Base-by-base conservation (phyloP, 176 grass and related monocot genomes). In the Phoenix dactylifera region DNA sequence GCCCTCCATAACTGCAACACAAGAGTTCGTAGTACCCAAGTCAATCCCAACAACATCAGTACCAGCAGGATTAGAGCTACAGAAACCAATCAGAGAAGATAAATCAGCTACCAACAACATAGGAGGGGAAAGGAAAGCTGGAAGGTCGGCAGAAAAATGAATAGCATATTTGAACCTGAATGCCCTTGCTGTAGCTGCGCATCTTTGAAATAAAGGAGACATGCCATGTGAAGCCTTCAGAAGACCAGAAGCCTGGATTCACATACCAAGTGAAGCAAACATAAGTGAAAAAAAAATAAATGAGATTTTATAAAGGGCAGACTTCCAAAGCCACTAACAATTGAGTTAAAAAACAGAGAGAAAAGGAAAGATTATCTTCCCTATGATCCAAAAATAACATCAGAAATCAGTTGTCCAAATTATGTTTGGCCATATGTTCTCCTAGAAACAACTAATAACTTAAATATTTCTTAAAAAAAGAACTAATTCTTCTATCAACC, bases 21-120 rank as follows among this genome's bases (percentile, higher is more conserved):
- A 93, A 4, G 89, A 93, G n/a, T 93, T 93, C 0, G 89, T 93
- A 4, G 92, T 97, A 15, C 92, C 92, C 72, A 97, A 80, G 69
- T 97, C 92, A 70, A 97, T 91, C 50, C 92, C 92, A 12, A 97
- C 85, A 35, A 97, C 81, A 85, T 97, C 87, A 3, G 75, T 20
- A 7, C 73, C 81, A 0, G 68, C 76, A 35, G 92, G 81, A 60
- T 77, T 97, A 9, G 92, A 85, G 75, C 92, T 97, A 54, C 60
- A 72, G 18, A 79, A 66, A 55, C 4, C 3, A 76, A 1, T 15
- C 18, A 16, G 48, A 51, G 24, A 26, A 22, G 51, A 22, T 24
- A 29, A 50, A 3, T 7, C 71, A 55, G 28, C 57, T 44, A 44
- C 35, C 9, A 44, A 44, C 9, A 44, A 44, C 35, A 29, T 62